Evolutionary conservation across 2,329 filamentous ascomycete genomes (phyloP).

Genomic region (Ascosphaera acerosa): DNA sequence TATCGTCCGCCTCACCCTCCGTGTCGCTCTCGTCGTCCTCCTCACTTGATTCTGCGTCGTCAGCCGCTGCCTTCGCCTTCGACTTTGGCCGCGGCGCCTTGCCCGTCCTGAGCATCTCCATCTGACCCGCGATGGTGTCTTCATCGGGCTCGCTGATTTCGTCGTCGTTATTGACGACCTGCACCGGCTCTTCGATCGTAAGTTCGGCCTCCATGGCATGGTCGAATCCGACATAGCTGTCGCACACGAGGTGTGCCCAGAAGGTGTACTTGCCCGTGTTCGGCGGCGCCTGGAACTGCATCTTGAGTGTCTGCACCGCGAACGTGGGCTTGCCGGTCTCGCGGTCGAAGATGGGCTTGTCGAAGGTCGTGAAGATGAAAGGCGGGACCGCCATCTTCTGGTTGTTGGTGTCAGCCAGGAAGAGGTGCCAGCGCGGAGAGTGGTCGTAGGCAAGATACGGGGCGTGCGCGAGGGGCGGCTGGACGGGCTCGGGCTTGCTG

Average conservation of each 20-base stretch:
- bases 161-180: slow-evolving; percentile 51
- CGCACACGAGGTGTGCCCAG: slow-evolving; percentile 77
- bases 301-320: slow-evolving; percentile 87
- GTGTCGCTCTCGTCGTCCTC: slow-evolving; percentile 36
- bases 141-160: slow-evolving; percentile 97
- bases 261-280: slow-evolving; percentile 86
- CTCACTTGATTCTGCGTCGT: slow-evolving; percentile 37
- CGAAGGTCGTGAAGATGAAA: slow-evolving; percentile 82
- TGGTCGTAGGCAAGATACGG: slow-evolving; percentile 79
- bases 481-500: slow-evolving; percentile 35
- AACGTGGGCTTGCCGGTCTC: slow-evolving; percentile 60
- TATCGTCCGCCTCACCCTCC: slow-evolving; percentile 34
- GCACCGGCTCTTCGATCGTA: slow-evolving; percentile 67
- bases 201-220: slow-evolving; percentile 76
- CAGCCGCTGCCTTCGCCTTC: slow-evolving; percentile 26
- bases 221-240: slow-evolving; percentile 88
- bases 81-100: slow-evolving; percentile 29
- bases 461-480: slow-evolving; percentile 68
- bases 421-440: slow-evolving; percentile 77
- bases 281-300: slow-evolving; percentile 85
- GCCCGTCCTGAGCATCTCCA: slow-evolving; percentile 60
- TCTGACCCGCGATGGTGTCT: slow-evolving; percentile 75
- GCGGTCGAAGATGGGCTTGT: slow-evolving; percentile 61
- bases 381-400: slow-evolving; percentile 92
- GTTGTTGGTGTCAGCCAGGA: slow-evolving; percentile 81